Conservation (phyloP, 108 stramenopile genomes). For the Skeletonema tropicum region DNA sequence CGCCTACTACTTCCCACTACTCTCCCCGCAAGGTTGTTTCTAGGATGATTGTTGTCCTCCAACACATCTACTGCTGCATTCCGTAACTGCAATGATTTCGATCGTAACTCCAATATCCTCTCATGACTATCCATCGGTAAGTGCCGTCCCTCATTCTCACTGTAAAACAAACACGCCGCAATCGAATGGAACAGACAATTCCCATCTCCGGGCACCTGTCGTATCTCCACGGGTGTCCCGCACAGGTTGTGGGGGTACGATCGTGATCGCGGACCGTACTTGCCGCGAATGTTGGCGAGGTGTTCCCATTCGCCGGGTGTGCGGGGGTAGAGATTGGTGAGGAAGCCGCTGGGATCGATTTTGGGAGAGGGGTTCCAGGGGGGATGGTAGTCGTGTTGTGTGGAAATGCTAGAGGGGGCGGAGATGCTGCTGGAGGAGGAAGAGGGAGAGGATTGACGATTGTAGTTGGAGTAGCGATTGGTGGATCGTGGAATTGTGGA, state of each 20-base stretch:
- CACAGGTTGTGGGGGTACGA: conserved; percentile 6
- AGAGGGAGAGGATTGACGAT: conserved; percentile 1
- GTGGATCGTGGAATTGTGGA: conserved; percentile 34
- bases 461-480: conserved; percentile 27
- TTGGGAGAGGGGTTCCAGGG: conserved; percentile 83
- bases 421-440: neutral
- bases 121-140: conserved; percentile 43
- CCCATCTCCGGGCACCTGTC: conserved; percentile 95
- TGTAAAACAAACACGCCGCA: conserved; percentile 41
- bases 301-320: conserved; percentile 80
- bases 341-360: conserved; percentile 77
- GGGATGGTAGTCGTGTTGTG: conserved; percentile 29
- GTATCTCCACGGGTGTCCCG: conserved; percentile 53
- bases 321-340: conserved; percentile 52
- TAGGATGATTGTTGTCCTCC: neutral
- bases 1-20: conserved; percentile 8
- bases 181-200: conserved; percentile 90
- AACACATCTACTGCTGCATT: conserved; percentile 52
- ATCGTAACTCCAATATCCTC: conserved; percentile 22
- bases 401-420: neutral
- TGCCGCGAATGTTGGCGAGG: conserved; percentile 45
- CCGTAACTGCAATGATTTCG: conserved; percentile 27
- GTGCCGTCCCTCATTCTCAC: conserved; percentile 66
- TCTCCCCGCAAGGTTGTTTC: too few species aligned
- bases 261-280: conserved; percentile 33